Evolutionary conservation across 768 basidiomycete genomes (phyloP), one percentile per base, ranked within the genome.

Genomic region (Chalciporus piperatus): DNA sequence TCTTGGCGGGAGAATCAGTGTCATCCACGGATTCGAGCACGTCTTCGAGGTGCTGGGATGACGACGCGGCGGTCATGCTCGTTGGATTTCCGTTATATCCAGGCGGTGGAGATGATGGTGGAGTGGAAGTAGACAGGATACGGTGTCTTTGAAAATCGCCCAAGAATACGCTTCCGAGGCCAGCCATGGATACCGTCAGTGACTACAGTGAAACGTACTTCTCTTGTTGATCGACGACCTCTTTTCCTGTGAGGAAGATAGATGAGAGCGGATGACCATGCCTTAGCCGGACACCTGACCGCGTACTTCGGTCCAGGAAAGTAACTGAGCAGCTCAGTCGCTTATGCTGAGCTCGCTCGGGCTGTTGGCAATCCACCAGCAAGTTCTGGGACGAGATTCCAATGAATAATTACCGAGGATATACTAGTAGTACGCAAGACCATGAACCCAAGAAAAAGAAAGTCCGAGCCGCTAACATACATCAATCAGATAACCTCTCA

Each of bases 81-180:
- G 53, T 56, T n/a, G 60, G 45, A 27, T 50, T 25, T 51, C 16
- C 48, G 48, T 23, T 50, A 45, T 43, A 44, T 32, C 17, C 27
- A 17, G 72, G 71, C 3, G 72, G 74, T 45, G 72, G 76, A 32
- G 76, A 76, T 25, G 73, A 74, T 33, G 73, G 77, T 48, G 78
- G 74, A n/a, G 80, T 76, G 19, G 83, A 79, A 35, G 83, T 79
- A 35, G 80, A 80, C 12, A 87, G 67, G 38, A 84, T 69, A 38
- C 87, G 82, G 58, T 78, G 76, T 55, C 86, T 83, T 63, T 82
- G 80, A 8, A 82, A 68, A 72, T 92, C 90, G 50, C 89, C 90
- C 48, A 92, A 76, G 69, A 92, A 92, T 20, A 87, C 89, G 61
- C 86, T 88, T 45, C 89, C 88, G 48, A 91, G 78, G 57, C 66